Percentiles rank a stretch among this genome's conserved stretches.
Conservation (phyloP, 2,329 filamentous ascomycete species). For the Apiospora sp. region DNA sequence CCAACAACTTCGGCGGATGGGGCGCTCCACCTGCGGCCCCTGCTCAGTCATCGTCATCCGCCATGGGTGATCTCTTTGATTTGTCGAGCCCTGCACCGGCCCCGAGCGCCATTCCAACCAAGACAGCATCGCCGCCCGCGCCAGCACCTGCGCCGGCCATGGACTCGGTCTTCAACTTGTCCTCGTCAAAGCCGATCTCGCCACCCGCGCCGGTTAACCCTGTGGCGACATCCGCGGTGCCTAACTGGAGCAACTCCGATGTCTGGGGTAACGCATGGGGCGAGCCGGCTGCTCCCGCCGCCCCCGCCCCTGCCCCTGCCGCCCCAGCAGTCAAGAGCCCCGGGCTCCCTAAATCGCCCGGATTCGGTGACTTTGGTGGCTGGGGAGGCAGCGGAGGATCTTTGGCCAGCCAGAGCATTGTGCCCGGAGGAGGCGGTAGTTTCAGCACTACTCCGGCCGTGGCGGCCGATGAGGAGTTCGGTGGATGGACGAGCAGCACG, state of each 20-base stretch:
- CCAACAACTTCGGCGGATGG: slow-evolving; percentile 73
- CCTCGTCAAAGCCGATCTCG: slow-evolving; percentile 53
- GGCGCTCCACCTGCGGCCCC: slow-evolving; percentile 50
- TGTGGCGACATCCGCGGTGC: slow-evolving; percentile 45
- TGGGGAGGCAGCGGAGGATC: slow-evolving; percentile 60
- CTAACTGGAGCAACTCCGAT: slow-evolving; percentile 62
- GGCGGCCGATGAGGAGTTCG: slow-evolving; percentile 92
- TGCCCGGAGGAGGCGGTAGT: slow-evolving; percentile 69
- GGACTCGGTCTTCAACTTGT: slow-evolving; percentile 85
- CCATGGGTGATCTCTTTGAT: slow-evolving; percentile 84
- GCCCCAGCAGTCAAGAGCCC: slow-evolving; percentile 69
- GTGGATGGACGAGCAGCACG: slow-evolving; percentile 86
- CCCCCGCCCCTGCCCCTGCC: slow-evolving; percentile 51
- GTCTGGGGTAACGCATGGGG: slow-evolving; percentile 94
- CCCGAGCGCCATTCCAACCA: slow-evolving; percentile 52
- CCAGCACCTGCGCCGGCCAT: slow-evolving; percentile 51
- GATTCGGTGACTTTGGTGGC: slow-evolving; percentile 64
- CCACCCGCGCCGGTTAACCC: slow-evolving; percentile 48
- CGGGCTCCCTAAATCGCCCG: slow-evolving; percentile 47
- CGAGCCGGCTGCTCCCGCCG: slow-evolving; percentile 62
- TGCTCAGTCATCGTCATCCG: slow-evolving; percentile 57
- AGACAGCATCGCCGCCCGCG: slow-evolving; percentile 53
- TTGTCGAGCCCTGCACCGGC: slow-evolving; percentile 58
- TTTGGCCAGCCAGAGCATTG: slow-evolving; percentile 67
- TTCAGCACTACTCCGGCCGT: slow-evolving; percentile 74